Conservation (phyloP, 2,329 filamentous ascomycete species). For the Thelonectria olida region DNA sequence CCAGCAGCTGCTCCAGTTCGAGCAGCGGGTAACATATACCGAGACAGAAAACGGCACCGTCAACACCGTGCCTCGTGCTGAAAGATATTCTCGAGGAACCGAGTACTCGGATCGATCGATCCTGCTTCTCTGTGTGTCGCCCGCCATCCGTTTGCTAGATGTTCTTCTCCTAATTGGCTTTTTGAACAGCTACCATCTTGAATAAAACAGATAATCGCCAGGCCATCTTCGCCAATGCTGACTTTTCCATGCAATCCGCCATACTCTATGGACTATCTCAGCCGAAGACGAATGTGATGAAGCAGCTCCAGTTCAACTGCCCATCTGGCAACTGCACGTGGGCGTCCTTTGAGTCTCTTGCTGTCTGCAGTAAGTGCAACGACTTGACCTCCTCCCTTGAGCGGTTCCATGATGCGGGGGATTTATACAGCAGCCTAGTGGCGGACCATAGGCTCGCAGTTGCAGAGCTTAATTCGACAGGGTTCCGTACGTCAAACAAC, state of each 20-base stretch:
- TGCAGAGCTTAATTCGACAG: background rate
- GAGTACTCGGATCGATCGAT: conserved; percentile 13
- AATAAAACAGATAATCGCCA: background rate
- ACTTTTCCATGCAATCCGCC: background rate
- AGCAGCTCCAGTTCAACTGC: conserved; percentile 18
- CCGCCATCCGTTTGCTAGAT: background rate
- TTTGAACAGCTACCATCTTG: background rate
- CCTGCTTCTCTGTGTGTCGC: background rate
- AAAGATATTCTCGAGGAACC: background rate
- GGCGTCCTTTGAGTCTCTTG: conserved; percentile 31
- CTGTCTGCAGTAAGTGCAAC: conserved; percentile 32
- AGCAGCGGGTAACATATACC: background rate
- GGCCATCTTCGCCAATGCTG: background rate
- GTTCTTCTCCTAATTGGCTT: background rate
- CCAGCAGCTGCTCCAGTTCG: conserved; percentile 18
- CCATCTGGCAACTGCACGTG: conserved; percentile 33
- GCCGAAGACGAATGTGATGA: background rate
- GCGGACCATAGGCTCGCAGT: background rate
- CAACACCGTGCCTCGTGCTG: background rate
- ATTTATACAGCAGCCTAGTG: background rate
- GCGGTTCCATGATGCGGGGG: conserved; percentile 1
- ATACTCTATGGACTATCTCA: conserved; percentile 22
- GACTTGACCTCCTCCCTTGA: conserved; percentile 27
- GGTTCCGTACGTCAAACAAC: background rate
- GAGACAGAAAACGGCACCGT: background rate